phyloP scores from a whole-genome alignment of 805 yeast genomes.

The Candida incommunis region DNA sequence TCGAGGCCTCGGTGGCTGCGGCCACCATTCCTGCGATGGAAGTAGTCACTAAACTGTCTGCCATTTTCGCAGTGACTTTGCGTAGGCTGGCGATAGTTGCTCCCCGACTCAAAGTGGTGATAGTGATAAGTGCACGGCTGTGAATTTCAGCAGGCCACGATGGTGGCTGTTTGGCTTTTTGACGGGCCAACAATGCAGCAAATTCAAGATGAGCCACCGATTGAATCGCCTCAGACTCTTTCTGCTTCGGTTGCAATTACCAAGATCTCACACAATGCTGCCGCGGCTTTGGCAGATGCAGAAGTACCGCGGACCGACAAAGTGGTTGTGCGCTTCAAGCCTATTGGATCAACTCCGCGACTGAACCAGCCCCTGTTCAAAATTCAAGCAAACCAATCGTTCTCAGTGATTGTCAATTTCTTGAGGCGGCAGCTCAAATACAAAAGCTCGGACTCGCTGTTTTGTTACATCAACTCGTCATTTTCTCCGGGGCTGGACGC shows the following conservation, averaged over 20 bases:
- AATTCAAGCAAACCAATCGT: constrained; percentile 30
- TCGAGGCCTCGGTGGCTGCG: constrained; percentile 22
- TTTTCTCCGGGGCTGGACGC: constrained; percentile 28
- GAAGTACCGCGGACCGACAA: constrained; percentile 3
- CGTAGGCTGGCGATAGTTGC: too few species aligned
- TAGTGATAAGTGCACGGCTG: constrained; percentile 3
- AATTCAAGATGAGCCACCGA: constrained; percentile 4
- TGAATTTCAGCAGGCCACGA: neutral
- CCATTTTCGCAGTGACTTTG: neutral
- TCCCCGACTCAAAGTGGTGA: too few species aligned
- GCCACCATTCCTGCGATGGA: constrained; percentile 25
- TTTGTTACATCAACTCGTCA: constrained; percentile 26
- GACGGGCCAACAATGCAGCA: neutral
- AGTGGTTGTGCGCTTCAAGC: constrained; percentile 31
- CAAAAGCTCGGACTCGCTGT: constrained; percentile 17
- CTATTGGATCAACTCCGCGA: constrained; percentile 40
- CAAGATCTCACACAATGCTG: neutral
- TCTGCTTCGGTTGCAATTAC: neutral
- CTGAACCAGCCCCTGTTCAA: constrained; percentile 32
- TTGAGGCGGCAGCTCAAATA: constrained; percentile 25
- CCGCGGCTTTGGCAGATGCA: neutral
- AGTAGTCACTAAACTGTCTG: constrained; percentile 15
- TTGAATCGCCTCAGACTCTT: neutral
- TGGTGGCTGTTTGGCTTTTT: neutral
- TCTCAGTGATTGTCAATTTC: constrained; percentile 31